Base-by-base conservation (phyloP, 305 asterid genomes). In the Lippia alba region DNA sequence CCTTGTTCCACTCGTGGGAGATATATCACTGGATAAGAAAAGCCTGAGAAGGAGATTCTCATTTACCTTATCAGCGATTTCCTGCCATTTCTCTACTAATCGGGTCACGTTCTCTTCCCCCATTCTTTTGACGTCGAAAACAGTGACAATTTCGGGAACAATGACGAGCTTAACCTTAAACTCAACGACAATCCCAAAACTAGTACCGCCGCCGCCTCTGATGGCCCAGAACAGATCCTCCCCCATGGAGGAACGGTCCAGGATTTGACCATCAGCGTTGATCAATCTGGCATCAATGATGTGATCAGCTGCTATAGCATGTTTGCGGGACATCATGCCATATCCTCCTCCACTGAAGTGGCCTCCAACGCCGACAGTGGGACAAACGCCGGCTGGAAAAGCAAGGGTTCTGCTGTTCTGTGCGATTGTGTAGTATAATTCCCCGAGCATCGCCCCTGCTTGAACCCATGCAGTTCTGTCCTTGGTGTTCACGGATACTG, bases 281-380 rank as follows among this genome's bases (percentile, higher is more conserved):
- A 77, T 32, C 4, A 77, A 0, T 20, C 6, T 74, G 0, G 83
- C 83, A 10, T 79, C 80, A 8, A 79, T 41, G 72, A 79, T 74
- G 68, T 61, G 51, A 11, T 78, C 82, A 45, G 76, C n/a, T 2
- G 82, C 79, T 15, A 79, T 53, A 3, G 76, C 53, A 24, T 79
- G 78, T 49, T 63, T 71, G 0, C 80, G 83, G 0, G 83, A 71
- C 34, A 79, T 56, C 83, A 79, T 79, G 67, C 83, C 76, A 12
- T 71, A 75, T 3, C 83, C 83, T 33, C 83, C 83, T 12, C 83
- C 83, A 20, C 70, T 71, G 51, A 79, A 57, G 59, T 57, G 63
- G 44, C 63, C 19, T 14, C 63, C 45, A 0, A 57, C 45, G 63
- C 45, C 45, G 19, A 57, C 63, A 14, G 45, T 32, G 34, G 61